These are phyloP conservation scores for Rhynchosporium agropyri DNA, from an alignment of 2,329 filamentous ascomycete genomes.

Conservation along the genomic window DNA sequence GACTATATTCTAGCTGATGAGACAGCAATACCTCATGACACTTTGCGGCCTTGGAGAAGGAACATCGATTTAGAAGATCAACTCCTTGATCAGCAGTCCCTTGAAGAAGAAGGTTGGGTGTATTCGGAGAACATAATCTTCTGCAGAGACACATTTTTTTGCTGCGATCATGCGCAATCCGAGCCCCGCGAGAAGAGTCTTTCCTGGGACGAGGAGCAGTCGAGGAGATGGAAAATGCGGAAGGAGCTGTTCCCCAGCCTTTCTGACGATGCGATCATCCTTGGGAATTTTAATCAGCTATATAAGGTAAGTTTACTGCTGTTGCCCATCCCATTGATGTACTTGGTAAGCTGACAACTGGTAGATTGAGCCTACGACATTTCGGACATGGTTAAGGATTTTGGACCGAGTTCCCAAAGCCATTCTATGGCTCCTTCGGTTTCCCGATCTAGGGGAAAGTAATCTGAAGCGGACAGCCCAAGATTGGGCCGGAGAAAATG, in stretches of 20 bases:
- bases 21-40: conserved; percentile 80
- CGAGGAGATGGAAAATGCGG: conserved; percentile 85
- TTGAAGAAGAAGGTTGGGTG: conserved; percentile 77
- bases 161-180: conserved; percentile 91
- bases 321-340: background rate
- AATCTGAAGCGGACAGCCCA: conserved; percentile 81
- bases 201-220: conserved; percentile 83
- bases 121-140: conserved; percentile 98
- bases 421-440: conserved; percentile 93
- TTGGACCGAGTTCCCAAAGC: conserved; percentile 82
- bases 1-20: conserved; percentile 93
- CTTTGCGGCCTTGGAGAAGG: conserved; percentile 75
- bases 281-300: conserved; percentile 97
- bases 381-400: conserved; percentile 93
- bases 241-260: conserved; percentile 87
- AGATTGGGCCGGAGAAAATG: conserved; percentile 81
- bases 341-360: conserved; percentile 5
- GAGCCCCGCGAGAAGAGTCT: conserved; percentile 72
- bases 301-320: conserved; percentile 74
- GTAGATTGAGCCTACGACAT: conserved; percentile 95
- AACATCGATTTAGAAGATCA: conserved; percentile 77
- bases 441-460: conserved; percentile 88
- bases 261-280: conserved; percentile 80
- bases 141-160: conserved; percentile 94
- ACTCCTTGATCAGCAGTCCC: conserved; percentile 61